These are phyloP conservation scores for Acanthamoeba triangularis DNA, from an alignment of 208 protist genomes.

Conservation along the genomic window DNA sequence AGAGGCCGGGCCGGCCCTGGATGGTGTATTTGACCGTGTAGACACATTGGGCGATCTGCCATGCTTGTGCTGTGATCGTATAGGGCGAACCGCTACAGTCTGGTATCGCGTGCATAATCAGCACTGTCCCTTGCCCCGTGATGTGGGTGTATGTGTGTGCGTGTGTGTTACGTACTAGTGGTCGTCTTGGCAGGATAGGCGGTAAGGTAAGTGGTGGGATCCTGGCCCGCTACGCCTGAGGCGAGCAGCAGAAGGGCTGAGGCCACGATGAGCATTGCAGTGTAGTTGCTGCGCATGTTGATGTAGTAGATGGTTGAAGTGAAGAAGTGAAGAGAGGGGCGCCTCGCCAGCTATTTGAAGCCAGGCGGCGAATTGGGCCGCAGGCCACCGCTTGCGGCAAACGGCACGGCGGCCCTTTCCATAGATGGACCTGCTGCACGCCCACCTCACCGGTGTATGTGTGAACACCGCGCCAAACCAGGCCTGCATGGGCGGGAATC, in stretches of 20 bases:
- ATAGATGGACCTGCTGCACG: no score
- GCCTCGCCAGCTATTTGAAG: no score
- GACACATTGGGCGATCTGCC: not conserved
- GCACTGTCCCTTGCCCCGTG: not conserved
- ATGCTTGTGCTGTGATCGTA: not conserved
- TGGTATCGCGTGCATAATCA: not conserved
- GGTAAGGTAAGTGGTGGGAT: not conserved
- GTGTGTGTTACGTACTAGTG: not conserved
- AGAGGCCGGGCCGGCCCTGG: not conserved
- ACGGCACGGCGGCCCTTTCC: no score
- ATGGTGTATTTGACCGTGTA: slow-evolving; percentile 5
- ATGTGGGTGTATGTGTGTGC: not conserved
- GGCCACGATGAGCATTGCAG: not conserved
- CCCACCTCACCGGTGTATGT: no score
- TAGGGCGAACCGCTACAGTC: not conserved
- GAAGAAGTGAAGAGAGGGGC: no score
- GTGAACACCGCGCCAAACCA: no score
- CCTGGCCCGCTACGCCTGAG: not conserved
- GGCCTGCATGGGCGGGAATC: no score
- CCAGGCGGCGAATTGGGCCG: no score
- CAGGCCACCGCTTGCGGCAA: no score
- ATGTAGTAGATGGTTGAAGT: not conserved
- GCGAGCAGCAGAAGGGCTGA: not conserved
- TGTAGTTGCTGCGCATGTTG: not conserved
- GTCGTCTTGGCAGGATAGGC: not conserved